Base-by-base conservation (phyloP, 164 flowering plant species). In the Platanus orientalis region DNA sequence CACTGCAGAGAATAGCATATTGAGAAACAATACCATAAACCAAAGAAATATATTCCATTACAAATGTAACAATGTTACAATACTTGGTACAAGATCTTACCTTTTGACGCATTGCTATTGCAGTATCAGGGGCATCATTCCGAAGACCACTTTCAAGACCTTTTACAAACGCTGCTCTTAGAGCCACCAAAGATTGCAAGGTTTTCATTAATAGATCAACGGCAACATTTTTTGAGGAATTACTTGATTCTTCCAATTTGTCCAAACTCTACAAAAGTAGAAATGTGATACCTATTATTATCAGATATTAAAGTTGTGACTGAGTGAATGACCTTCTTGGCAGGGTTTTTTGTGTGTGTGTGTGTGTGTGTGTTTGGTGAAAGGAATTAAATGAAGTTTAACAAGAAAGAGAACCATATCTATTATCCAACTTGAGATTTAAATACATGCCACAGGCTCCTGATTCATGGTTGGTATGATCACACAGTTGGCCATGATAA, bases 61-160 rank as follows among this genome's bases (percentile, higher is more conserved):
- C 13, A 45, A 1, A 14, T 17, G 20, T 16, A 13, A 45, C 16
- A 13, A 45, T 21, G 26, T 16, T 29, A 32, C 30, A 57, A n/a
- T 25, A 58, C 27, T 19, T 24, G 19, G 6, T 7, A 20, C 16
- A 57, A 51, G 47, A 54, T 48, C 55, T 42, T 44, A 85, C 98
- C 90, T 93, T 88, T 76, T 93, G 98, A 61, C 97, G 98, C 84
- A 86, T 90, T 57, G 97, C 98, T 70, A 90, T 89, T 65, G 98
- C 94, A 75, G 85, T 58, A 78, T 93, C 98, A 76, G 97, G 71
- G 49, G 97, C 98, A 87, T 93, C 98, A 79, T 93, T 88, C 54
- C 97, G 81, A 28, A 89, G 80, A 55, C 98, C 98, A 75, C 98
- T 93, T 75, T 87, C 92, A 67, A 93, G 93, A 63, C 98, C 97